Percentiles rank a stretch among this genome's conserved stretches.
Evolutionary conservation across 345 rosid species (phyloP).

Genomic region (Citrus hindsii): DNA sequence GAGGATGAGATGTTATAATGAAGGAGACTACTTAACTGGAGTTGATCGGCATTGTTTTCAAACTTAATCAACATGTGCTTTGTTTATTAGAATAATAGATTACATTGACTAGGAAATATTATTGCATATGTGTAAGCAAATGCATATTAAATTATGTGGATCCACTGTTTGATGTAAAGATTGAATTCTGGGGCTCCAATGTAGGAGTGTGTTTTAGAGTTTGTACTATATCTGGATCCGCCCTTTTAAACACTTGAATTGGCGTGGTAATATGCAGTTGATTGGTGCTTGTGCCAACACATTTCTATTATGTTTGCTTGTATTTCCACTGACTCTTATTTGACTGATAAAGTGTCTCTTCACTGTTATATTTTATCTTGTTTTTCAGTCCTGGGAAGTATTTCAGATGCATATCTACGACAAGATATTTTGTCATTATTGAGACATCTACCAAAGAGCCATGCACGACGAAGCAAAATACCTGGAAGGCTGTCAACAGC

Average conservation of each 20-base stretch:
- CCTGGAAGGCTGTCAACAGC: constrained; percentile 48
- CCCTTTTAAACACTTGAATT: neutral
- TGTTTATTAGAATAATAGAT: neutral
- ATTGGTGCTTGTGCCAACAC: neutral
- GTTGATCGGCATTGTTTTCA: neutral
- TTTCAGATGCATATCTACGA: constrained; percentile 44
- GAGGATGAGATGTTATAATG: neutral
- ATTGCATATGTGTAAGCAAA: neutral
- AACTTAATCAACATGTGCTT: neutral
- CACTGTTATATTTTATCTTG: constrained; percentile 5
- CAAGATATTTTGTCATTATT: constrained; percentile 35
- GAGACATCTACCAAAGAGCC: constrained; percentile 34
- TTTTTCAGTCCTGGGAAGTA: constrained; percentile 58
- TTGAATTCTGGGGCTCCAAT: neutral
- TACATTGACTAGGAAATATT: neutral
- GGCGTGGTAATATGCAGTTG: neutral
- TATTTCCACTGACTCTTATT: neutral
- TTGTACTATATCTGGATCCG: neutral
- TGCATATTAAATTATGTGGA: neutral
- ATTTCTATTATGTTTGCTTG: neutral
- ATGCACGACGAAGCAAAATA: constrained; percentile 25
- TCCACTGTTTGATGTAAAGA: neutral
- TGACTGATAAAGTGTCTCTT: neutral
- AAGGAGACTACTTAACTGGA: neutral
- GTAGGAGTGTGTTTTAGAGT: neutral